Evolutionary conservation across 2,329 filamentous ascomycete genomes (phyloP).

Genomic region (Penicillium sp.): DNA sequence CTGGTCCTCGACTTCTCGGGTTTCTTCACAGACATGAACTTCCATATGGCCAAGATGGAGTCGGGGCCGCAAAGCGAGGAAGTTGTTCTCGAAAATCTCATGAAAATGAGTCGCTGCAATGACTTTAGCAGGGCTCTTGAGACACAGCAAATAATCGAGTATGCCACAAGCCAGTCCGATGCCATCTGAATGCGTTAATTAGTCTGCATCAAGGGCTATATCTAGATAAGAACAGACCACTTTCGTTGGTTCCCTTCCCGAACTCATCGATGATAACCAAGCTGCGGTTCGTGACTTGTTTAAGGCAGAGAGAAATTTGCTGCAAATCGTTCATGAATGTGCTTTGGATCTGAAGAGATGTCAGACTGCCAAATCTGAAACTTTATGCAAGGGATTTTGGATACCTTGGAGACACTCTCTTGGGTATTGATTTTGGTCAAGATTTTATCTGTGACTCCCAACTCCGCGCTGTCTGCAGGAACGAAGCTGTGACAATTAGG

Average conservation of each 20-base stretch:
- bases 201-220: background rate
- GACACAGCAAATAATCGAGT: constrained; percentile 54
- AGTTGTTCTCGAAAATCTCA: constrained; percentile 53
- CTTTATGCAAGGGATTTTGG: background rate
- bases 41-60: constrained; percentile 61
- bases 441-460: constrained; percentile 91
- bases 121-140: constrained; percentile 55
- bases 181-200: constrained; percentile 48
- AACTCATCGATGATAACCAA: constrained; percentile 94
- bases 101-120: constrained; percentile 64
- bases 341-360: constrained; percentile 51
- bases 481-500: constrained; percentile 63
- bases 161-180: constrained; percentile 63
- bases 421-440: constrained; percentile 78
- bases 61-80: constrained; percentile 46
- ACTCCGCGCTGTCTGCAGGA: constrained; percentile 69
- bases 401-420: constrained; percentile 61
- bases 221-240: constrained; percentile 34
- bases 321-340: constrained; percentile 81
- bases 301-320: constrained; percentile 75
- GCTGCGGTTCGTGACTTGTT: constrained; percentile 70
- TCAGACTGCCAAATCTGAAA: background rate
- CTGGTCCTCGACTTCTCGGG: constrained; percentile 49
- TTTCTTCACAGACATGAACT: constrained; percentile 45
- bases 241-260: constrained; percentile 64